Evolutionary conservation across 495 filamentous ascomycete genomes (phyloP).

Genomic region (Bombardia bombarda): DNA sequence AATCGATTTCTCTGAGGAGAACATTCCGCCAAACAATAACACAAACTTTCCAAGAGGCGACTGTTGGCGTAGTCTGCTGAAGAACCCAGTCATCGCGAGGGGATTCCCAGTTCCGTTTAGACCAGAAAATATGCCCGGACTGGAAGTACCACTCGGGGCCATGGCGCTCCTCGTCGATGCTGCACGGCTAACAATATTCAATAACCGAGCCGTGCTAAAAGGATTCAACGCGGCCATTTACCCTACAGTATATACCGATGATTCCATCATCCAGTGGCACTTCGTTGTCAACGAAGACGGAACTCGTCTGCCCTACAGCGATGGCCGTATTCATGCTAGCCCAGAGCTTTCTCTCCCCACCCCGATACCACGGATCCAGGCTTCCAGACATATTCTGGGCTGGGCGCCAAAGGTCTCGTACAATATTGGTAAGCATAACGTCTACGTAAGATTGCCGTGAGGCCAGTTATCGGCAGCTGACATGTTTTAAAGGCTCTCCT

Average conservation of each 20-base stretch:
- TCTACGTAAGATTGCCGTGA: not conserved
- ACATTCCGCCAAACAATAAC: not conserved
- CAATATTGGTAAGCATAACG: not conserved
- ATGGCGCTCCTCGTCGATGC: conserved; percentile 4
- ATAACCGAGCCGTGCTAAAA: conserved; percentile 1
- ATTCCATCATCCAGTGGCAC: conserved; percentile 2
- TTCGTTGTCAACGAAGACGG: conserved; percentile 1
- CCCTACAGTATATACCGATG: not conserved
- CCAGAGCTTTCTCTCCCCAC: no score
- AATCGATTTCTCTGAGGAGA: not conserved
- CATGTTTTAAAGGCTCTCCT: conserved; percentile 7
- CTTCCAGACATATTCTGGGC: conserved; percentile 1
- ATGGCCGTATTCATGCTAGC: not conserved
- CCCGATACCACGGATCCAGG: no score
- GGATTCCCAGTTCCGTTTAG: conserved; percentile 1
- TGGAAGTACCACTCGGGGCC: conserved; percentile 1
- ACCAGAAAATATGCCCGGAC: not conserved
- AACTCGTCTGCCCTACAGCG: not conserved
- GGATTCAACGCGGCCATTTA: conserved; percentile 4
- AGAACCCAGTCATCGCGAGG: conserved; percentile 4
- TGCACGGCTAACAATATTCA: not conserved
- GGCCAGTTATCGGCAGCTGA: no score
- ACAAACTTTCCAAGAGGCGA: no score
- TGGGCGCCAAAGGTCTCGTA: not conserved
- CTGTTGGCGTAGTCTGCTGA: conserved; percentile 2